These are phyloP conservation scores for Apiotrichum akiyoshidainum DNA, from an alignment of 1,284 basidiomycete genomes.

Conservation along the genomic window DNA sequence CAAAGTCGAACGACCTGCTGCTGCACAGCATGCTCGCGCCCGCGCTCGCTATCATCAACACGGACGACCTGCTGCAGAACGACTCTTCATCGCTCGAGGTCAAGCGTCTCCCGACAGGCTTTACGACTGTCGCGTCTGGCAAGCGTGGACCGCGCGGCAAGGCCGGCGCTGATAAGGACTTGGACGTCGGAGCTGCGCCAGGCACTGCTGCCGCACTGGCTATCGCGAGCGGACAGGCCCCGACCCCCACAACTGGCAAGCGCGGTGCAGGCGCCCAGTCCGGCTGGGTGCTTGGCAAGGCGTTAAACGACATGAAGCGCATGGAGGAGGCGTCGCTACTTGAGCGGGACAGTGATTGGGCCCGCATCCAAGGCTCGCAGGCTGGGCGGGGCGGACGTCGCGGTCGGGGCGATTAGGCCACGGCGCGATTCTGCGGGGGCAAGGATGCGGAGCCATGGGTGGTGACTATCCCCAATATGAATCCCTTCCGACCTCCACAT, in stretches of 20 bases:
- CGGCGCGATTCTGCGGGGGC: too few species aligned
- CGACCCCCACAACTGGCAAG: conserved; percentile 25
- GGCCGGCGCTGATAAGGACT: conserved; percentile 22
- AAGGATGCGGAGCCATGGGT: too few species aligned
- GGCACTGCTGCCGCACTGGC: conserved; percentile 40
- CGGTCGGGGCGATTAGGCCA: conserved; percentile 34
- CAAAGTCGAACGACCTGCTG: conserved; percentile 38
- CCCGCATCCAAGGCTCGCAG: conserved; percentile 43
- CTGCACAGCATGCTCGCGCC: conserved; percentile 41
- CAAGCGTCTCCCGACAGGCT: conserved; percentile 34
- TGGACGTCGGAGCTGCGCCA: conserved; percentile 34
- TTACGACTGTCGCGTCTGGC: conserved; percentile 27
- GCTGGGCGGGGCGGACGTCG: conserved; percentile 33
- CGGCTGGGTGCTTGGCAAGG: conserved; percentile 46
- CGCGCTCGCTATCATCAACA: conserved; percentile 37
- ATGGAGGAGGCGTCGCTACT: conserved; percentile 47
- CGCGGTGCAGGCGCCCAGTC: conserved; percentile 37
- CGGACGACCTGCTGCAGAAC: conserved; percentile 46
- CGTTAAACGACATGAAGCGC: conserved; percentile 46
- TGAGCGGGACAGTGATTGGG: conserved; percentile 49
- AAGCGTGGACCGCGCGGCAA: conserved; percentile 45
- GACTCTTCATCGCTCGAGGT: conserved; percentile 44
- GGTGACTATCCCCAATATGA: too few species aligned
- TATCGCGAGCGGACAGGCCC: conserved; percentile 34
- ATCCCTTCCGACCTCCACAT: too few species aligned